Base-by-base conservation (phyloP, 129 eudicot species). In the Escallonia rubra region DNA sequence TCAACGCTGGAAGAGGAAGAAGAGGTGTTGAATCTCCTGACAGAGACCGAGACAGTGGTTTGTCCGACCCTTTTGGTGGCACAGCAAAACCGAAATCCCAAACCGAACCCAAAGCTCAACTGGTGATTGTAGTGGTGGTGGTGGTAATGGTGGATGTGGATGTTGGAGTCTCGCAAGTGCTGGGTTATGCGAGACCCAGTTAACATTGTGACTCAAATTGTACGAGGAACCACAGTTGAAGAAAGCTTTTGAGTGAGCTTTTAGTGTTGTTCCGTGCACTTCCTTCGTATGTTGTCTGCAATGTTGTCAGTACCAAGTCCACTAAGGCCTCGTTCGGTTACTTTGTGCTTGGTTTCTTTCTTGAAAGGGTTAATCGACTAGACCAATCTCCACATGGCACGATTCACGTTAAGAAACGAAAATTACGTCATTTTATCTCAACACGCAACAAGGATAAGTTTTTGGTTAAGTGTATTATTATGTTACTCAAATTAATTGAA, bases 1-100 rank as follows among this genome's bases (percentile, higher is more conserved):
- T 68, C 72, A 43, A 68, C 4, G 45, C 41, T 44, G 10, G 64
- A 68, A 63, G 50, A 67, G 6, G 62, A 57, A 6, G 71, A 52
- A 52, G 44, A 54, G 3, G 41, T 45, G n/a, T 57, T 15, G 43
- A 57, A 68, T 43, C 61, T 67, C 53, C 56, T 67, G 3, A 8
- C 43, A 42, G 63, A 55, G 15, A 67, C 23, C n/a, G 63, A 7
- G 43, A 12, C 41, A 6, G 41, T 4, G 6, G 16, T 41, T 66
- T 41, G 34, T 23, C 34, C 34, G 34, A 23, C 34, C 34, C 34
- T 23, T 23, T 23, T 23, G 34, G 34, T 53, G 47, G 63, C 15
- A 10, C 3, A 56, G 23, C 51, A 16, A 23, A 57, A 66, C n/a
- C 61, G 59, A 50, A 66, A 52, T 11, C 60, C 60, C 13, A 66